These are phyloP conservation scores for Alternaria sp. DNA, from an alignment of 2,329 filamentous ascomycete species.

Conservation along the genomic window DNA sequence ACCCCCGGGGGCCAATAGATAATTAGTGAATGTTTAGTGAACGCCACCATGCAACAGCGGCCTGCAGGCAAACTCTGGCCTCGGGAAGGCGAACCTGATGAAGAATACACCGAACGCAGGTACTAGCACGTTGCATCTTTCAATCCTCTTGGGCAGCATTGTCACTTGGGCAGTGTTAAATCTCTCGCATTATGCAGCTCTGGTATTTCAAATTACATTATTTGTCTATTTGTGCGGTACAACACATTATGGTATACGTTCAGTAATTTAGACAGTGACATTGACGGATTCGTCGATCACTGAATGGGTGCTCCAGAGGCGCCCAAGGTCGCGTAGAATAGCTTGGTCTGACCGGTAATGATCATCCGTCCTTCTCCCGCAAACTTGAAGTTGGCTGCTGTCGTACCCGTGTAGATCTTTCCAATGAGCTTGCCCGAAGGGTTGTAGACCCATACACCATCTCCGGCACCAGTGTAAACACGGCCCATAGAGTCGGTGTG, in stretches of 20 bases:
- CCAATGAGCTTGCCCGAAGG: constrained; percentile 55
- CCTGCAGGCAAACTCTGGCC: not conserved
- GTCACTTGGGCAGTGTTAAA: not conserved
- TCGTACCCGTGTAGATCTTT: constrained; percentile 31
- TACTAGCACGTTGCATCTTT: not conserved
- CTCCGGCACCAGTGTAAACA: constrained; percentile 59
- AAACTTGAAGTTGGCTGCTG: constrained; percentile 32
- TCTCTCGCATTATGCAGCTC: not conserved
- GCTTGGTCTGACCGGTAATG: constrained; percentile 32
- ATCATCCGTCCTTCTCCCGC: constrained; percentile 33
- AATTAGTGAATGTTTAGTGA: not conserved
- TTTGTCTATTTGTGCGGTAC: not conserved
- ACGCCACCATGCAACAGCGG: not conserved
- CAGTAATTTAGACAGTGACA: not conserved
- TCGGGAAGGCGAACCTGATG: not conserved
- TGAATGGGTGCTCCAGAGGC: constrained; percentile 20
- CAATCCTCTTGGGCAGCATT: not conserved
- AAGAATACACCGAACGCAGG: not conserved
- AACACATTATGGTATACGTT: not conserved
- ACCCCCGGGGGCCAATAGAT: not conserved
- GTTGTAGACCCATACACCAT: constrained; percentile 60
- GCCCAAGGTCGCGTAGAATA: constrained; percentile 30
- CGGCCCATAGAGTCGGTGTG: constrained; percentile 55
- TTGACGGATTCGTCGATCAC: not conserved
- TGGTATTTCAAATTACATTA: not conserved